phyloP scores from a whole-genome alignment of 495 filamentous ascomycete species.

The Chaetomium tenue region DNA sequence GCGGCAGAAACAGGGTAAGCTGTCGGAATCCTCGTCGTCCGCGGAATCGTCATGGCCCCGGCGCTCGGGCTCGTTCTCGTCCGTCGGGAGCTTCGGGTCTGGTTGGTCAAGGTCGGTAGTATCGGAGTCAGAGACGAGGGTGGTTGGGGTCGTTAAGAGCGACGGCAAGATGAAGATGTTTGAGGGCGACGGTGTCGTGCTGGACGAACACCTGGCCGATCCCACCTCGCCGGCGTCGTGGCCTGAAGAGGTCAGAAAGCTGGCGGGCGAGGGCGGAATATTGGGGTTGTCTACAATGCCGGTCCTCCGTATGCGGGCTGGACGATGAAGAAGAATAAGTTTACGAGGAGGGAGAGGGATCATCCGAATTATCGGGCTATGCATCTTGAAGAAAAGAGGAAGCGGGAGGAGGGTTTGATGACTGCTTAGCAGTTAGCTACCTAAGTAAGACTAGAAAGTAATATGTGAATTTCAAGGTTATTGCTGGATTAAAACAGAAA shows the following conservation, averaged over 20 bases:
- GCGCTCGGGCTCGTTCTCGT: background rate
- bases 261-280: too few relatives aligned
- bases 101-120: too few relatives aligned
- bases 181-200: background rate
- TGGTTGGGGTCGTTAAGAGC: background rate
- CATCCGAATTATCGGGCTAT: background rate
- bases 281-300: background rate
- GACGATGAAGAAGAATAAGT: background rate
- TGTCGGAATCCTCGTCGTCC: background rate
- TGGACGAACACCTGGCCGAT: too few relatives aligned
- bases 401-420: background rate
- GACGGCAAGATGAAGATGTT: background rate
- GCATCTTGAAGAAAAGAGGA: background rate
- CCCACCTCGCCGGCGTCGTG: too few relatives aligned
- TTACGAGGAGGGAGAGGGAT: background rate
- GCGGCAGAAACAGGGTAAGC: too few relatives aligned
- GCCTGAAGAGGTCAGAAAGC: too few relatives aligned
- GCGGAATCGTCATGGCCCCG: too few relatives aligned
- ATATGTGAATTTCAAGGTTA: too few relatives aligned
- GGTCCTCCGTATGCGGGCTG: background rate
- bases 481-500: too few relatives aligned
- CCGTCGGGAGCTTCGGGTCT: background rate
- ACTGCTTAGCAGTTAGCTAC: too few relatives aligned
- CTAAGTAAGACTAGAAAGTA: too few relatives aligned
- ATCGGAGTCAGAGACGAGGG: background rate